Evolutionary conservation across 2,329 filamentous ascomycete species (phyloP), one percentile per base, ranked within the genome.

Genomic region (Ustulina deusta): DNA sequence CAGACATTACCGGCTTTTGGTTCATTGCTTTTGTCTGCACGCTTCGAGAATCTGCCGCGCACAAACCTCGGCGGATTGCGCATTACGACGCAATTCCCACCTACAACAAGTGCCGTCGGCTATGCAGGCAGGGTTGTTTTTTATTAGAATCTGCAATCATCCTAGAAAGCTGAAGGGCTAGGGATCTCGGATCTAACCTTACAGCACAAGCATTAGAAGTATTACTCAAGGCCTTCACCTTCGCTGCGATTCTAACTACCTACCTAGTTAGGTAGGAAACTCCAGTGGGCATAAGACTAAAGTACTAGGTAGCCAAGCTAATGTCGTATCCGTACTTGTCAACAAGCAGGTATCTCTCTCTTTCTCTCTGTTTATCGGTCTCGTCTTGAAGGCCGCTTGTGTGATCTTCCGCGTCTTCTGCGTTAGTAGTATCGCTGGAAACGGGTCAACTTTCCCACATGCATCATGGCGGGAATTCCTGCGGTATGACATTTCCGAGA

Each of bases 1-100:
- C 48, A 27, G 36, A 38, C 51, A 58, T 36, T 63, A 22, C 55
- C 57, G 42, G 40, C 48, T 27, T 61, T 38, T 34, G 13, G 22
- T 42, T 56, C 36, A 22, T 58, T 69, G 60, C 55, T 66, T 67
- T 69, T 66, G 65, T 48, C 29, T 44, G 48, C 52, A 48, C 38
- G 38, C 48, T 11, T 54, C 13, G 46, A 61, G 34, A 59, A 29
- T 25, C 49, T 55, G 49, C 42, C 42, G 51, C 51, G 48, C 36
- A 38, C 52, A 61, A 59, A 61, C 40, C 22, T 61, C 48, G 34
- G 59, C 48, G 54, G 46, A 44, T 51, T 57, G 38, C 57, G 44
- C 48, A 54, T 46, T 10, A 32, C 44, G 27, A 46, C 60, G 2
- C 49, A 56, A 36, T 34, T 20, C 32, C 46, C 42, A 38, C 10